Base-by-base conservation (phyloP, 768 basidiomycete species). In the Sarcodon aspratus region DNA sequence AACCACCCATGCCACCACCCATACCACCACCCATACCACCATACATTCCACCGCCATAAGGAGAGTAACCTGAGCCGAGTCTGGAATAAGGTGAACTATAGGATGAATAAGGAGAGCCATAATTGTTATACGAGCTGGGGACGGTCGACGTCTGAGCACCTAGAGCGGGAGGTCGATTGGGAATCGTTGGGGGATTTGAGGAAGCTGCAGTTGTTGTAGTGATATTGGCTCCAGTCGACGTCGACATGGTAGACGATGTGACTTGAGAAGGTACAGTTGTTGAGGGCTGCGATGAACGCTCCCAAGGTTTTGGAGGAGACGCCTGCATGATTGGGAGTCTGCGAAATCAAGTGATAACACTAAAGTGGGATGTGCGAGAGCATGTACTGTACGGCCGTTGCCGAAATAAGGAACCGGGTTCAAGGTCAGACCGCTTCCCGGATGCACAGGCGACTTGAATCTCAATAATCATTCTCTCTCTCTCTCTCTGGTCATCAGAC, bases 241-340 rank as follows among this genome's bases (percentile, higher is more conserved):
- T 42, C 13, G 40, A 48, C 12, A 61, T 13, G 15, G 40, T 42
- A 5, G 40, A 42, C 40, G 40, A 9, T 42, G 7, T 15, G 40
- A 42, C 21, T 27, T 27, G 36, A 18, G 66, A 44, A 18, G 60
- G 42, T 32, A 67, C 48, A 35, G 69, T 57, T 31, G 69, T 58
- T 43, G 68, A 66, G 7, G 76, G 74, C 38, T 66, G 68, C 21
- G 21, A 27, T 27, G 21, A 27, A 47, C 80, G 76, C 63, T 93
- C 90, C 90, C 89, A 93, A 55, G 89, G 90, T 63, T 91, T 92
- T 61, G 88, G 89, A 44, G 89, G 89, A 17, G 88, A 87, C 35
- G 79, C 87, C 90, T 89, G 37, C 62, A 55, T 7, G 64, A 27
- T 27, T 27, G 21, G 21, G 21, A 27, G 21, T 27, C 21, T 27